Base-by-base conservation (phyloP, 2,329 filamentous ascomycete genomes). In the Penicillium sp. region DNA sequence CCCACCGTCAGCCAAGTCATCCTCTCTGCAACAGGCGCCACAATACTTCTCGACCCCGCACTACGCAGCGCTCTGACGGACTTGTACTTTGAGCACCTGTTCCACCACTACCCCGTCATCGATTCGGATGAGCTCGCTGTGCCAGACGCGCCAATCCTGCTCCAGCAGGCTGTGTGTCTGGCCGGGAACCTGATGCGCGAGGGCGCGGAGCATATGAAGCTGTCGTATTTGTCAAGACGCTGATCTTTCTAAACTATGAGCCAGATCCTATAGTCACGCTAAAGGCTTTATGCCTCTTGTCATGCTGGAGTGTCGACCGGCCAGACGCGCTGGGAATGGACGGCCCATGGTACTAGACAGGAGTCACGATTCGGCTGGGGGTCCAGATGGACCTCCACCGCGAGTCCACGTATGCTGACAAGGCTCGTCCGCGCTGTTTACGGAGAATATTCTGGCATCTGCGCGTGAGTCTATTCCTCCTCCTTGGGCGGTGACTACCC, bases 361-460 rank as follows among this genome's bases (percentile, higher is more conserved):
- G 67, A 7, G 50, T 67, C 48, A 65, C 65, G 17, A 61, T 63
- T 3, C 62, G 67, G 23, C 53, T 69, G 3, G 65, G 64, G 11
- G 46, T 64, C 21, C 67, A 71, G 48, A 69, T 71, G 64, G 69
- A 66, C 19, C 61, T 71, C 35, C 69, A 71, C 58, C 61, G 60
- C 26, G 65, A 70, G 51, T 55, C 56, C 23, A 70, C 66, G 2
- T 71, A 69, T 48, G 21, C 60, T 2, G 23, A 60, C 19, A 29
- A 55, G 19, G n/a, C 45, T 6, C 46, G 41, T 35, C 50, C 64
- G 5, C 58, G 64, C 1, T 45, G 52, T 45, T 49, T 56, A 15
- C 65, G 64, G 5, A 46, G 62, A 13, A 58, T 69, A 44, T 60
- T 59, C 55, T 69, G 67, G 67, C 53, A 62, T 35, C 47, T 69